A percentile compares a stretch with the other conserved stretches of the same genome.
phyloP scores from a whole-genome alignment of 805 yeast species.

The Candida nonsorbophila region DNA sequence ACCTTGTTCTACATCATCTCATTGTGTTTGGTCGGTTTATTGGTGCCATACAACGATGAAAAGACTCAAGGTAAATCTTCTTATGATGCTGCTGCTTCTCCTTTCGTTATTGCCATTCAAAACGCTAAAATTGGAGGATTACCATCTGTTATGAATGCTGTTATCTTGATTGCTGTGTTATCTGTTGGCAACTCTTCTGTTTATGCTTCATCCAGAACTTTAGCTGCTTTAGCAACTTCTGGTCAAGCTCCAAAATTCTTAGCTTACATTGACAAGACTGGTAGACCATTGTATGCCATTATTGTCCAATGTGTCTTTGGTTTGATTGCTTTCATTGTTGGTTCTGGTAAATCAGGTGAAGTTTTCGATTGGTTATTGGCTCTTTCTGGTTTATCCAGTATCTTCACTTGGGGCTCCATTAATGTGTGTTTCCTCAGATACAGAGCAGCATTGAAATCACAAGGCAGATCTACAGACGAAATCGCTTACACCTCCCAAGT shows the following conservation, averaged over 20 bases:
- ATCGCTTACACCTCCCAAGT: conserved; percentile 60
- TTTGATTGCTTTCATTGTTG: conserved; percentile 40
- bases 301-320: conserved; percentile 35
- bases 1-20: conserved; percentile 39
- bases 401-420: conserved; percentile 48
- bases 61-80: conserved; percentile 36
- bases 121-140: conserved; percentile 32
- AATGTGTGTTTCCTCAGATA: conserved; percentile 40
- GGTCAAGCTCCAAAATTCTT: conserved; percentile 41
- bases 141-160: conserved; percentile 36
- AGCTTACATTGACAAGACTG: conserved; percentile 44
- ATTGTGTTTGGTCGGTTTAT: conserved; percentile 43
- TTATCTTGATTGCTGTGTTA: conserved; percentile 33
- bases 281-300: conserved; percentile 47
- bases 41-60: conserved; percentile 44
- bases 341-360: conserved; percentile 32
- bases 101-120: conserved; percentile 63
- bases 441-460: conserved; percentile 56
- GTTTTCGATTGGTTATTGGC: conserved; percentile 47
- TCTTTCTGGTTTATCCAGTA: conserved; percentile 42
- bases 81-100: conserved; percentile 62
- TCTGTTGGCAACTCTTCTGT: conserved; percentile 42
- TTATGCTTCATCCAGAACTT: conserved; percentile 35
- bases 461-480: conserved; percentile 67
- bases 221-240: conserved; percentile 41